Base-by-base conservation (phyloP, 306 rosid species). In the Acacia confusa region DNA sequence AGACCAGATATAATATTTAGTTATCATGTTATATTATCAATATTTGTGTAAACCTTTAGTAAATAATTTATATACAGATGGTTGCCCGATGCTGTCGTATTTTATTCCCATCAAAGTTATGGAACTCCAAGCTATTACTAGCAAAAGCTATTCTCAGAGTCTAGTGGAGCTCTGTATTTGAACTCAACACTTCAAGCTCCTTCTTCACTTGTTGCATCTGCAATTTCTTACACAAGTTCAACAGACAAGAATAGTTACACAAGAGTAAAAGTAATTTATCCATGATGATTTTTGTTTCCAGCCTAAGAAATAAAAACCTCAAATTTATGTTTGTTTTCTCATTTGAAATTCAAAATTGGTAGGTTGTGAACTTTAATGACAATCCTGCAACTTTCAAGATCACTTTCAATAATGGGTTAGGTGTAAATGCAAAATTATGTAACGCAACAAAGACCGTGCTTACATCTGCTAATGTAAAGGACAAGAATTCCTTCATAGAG, bases 401-500 rank as follows among this genome's bases (percentile, higher is more conserved):
- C 73, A 57, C 65, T 16, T 63, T 90, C 8, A 77, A 66, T 1
- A 77, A 66, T 1, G 89, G 89, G 22, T 78, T 92, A 73, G 76
- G 63, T 20, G 67, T 80, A 11, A 83, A 80, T 32, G 65, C 76
- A 0, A 69, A 52, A 32, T 27, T 24, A 44, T 78, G 84, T 4
- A 88, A 89, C 28, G 81, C 92, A 16, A 84, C 63, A 13, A 85
- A 74, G 84, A 82, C 82, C 1, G 86, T 90, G 11, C 85, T 94
- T 27, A 88, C 91, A 0, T 85, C 94, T 5, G 24, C 27, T 40
- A 81, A 90, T 79, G 58, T 81, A 28, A 85, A 75, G 92, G 95
- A 92, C 36, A 94, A 92, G 74, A 94, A 94, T 74, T 92, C 98
- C 34, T 94, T 92, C 76, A 10, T 74, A 1, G 66, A 80, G 3